Base-by-base conservation (phyloP, 371 early-diverging fungal species). In the Chytridium lagenaria region DNA sequence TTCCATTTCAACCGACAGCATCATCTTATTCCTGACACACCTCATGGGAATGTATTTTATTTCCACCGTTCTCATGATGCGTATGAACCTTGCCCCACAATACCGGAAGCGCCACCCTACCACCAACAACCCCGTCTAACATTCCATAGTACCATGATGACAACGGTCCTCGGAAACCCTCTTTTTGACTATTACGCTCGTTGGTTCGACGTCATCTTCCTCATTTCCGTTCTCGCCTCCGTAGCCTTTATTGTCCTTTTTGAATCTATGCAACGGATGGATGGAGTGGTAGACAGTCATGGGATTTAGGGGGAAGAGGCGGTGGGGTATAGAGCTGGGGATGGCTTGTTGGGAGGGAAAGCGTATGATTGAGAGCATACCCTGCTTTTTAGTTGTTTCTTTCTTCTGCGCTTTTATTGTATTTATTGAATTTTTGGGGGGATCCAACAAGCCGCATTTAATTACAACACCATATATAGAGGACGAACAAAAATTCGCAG, bases 21-120 rank as follows among this genome's bases (percentile, higher is more conserved):
- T 75, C 38, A 70, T 94, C 0, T 76, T 95, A 39, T 88, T 94
- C 65, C 82, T 93, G 44, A 91, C 97, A 0, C 92, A 95, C 67
- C 87, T 94, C 50, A 93, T 97, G 93, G 95, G 95, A 33, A 91
- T 95, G 83, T 98, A 98, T 80, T 94, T 94, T 79, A 80, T 96
- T 28, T 90, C 92, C 36, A 90, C 93, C 0, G 91, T 96, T 5
- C 81, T 98, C 50, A 92, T 97, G 91, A 90, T 98, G 90, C 90
- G 97, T 59, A 87, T 90, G 82, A 94, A 85, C 63, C 67, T 98
- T 69, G 97, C 98, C 1, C 81, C 84, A 2, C 90, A 94, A 74
- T 93, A 95, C 78, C 84, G 93, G 88, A n/a, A n/a, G n/a, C n/a
- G n/a, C n/a, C n/a, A n/a, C n/a, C n/a, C n/a, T n/a, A n/a, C n/a